Percentiles rank a stretch among this genome's conserved stretches.
These are phyloP conservation scores for Colletotrichum tamarilloi DNA, from an alignment of 2,329 filamentous ascomycete genomes.

Conservation along the genomic window DNA sequence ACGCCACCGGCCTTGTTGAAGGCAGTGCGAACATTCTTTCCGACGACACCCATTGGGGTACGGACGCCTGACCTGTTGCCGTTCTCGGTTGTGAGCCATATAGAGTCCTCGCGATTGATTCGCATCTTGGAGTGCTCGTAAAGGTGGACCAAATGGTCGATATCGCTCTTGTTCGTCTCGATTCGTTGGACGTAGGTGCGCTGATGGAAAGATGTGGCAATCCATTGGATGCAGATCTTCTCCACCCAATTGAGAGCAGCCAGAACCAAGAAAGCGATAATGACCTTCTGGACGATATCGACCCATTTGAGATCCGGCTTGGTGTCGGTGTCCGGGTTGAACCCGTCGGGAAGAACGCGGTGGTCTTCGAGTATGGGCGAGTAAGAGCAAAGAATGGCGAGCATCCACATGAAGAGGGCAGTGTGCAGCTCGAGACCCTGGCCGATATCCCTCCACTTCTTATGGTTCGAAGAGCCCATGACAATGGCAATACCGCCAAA, in stretches of 20 bases:
- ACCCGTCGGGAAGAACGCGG: constrained; percentile 47
- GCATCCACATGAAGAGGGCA: constrained; percentile 91
- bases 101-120: constrained; percentile 63
- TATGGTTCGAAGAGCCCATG: constrained; percentile 83
- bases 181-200: constrained; percentile 92
- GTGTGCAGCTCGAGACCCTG: constrained; percentile 86
- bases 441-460: constrained; percentile 94
- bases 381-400: constrained; percentile 88
- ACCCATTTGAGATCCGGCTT: constrained; percentile 72
- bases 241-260: constrained; percentile 85
- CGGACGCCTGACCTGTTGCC: constrained; percentile 68
- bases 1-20: constrained; percentile 86
- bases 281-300: constrained; percentile 82
- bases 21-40: constrained; percentile 79
- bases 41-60: constrained; percentile 80
- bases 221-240: constrained; percentile 94
- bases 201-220: constrained; percentile 91
- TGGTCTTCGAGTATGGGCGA: constrained; percentile 80
- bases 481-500: constrained; percentile 71
- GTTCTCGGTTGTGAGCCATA: constrained; percentile 55
- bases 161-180: constrained; percentile 91
- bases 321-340: constrained; percentile 58
- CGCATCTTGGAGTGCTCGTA: constrained; percentile 82
- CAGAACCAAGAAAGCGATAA: constrained; percentile 86
- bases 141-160: constrained; percentile 67